Percentiles rank a stretch among this genome's conserved stretches.
These are phyloP conservation scores for Nemania sp. DNA, from an alignment of 2,329 filamentous ascomycete genomes.

Conservation along the genomic window DNA sequence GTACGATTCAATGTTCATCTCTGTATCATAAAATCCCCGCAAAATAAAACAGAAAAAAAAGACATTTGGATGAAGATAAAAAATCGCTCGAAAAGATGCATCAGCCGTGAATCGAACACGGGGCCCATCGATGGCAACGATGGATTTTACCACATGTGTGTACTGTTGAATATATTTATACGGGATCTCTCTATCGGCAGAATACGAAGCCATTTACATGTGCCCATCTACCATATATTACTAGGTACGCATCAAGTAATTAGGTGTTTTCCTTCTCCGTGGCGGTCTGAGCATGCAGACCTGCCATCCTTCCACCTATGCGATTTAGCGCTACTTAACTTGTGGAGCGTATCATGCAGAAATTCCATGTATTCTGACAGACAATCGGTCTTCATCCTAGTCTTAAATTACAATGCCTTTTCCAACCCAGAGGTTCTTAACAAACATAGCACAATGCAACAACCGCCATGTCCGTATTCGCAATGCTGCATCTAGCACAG, in stretches of 20 bases:
- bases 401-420: constrained; percentile 17
- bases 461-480: not conserved
- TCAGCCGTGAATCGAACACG: constrained; percentile 50
- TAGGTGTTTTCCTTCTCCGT: too few relatives aligned
- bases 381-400: constrained; percentile 1
- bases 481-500: not conserved
- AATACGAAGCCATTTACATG: too few relatives aligned
- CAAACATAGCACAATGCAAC: not conserved
- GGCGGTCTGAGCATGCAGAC: too few relatives aligned
- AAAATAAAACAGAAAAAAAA: not conserved
- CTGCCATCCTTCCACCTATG: too few relatives aligned
- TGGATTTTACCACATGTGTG: constrained; percentile 59
- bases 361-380: not conserved
- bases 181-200: constrained; percentile 16
- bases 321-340: too few relatives aligned
- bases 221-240: not conserved
- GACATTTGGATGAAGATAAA: not conserved
- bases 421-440: constrained; percentile 10
- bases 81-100: constrained; percentile 33
- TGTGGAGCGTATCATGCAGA: not conserved
- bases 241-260: too few relatives aligned
- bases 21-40: too few relatives aligned
- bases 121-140: constrained; percentile 57
- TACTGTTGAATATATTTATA: too few relatives aligned
- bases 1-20: too few relatives aligned